Percentiles rank a stretch among this genome's conserved stretches.
These are phyloP conservation scores for Colletotrichum melonis DNA, from an alignment of 2,329 filamentous ascomycete species.

Conservation along the genomic window DNA sequence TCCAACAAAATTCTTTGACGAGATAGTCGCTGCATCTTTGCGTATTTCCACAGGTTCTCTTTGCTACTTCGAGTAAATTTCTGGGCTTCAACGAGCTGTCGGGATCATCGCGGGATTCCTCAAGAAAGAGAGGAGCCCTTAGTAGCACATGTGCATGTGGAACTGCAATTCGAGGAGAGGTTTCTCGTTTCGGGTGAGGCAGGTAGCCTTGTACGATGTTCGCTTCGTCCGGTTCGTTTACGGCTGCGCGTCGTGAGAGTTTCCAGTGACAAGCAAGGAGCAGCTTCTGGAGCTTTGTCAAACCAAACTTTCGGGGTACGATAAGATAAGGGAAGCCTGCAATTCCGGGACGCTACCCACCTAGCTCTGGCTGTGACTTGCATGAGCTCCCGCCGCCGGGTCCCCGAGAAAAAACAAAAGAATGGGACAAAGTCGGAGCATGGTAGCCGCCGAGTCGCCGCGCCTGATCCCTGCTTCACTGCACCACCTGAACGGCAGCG, in stretches of 20 bases:
- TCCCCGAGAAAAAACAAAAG: background rate
- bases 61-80: background rate
- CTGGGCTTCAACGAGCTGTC: background rate
- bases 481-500: background rate
- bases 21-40: slow-evolving; percentile 20
- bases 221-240: background rate
- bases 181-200: background rate
- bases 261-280: background rate
- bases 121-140: slow-evolving; percentile 1
- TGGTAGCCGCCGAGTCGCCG: slow-evolving; percentile 20
- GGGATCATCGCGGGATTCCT: slow-evolving; percentile 15
- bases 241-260: background rate
- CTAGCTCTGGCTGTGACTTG: background rate
- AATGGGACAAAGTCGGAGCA: slow-evolving; percentile 5
- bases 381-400: background rate
- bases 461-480: slow-evolving; percentile 16
- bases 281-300: slow-evolving; percentile 11
- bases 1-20: slow-evolving; percentile 2
- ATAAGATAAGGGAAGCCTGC: slow-evolving; percentile 23
- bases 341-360: background rate
- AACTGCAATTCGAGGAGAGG: background rate
- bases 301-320: background rate
- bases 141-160: slow-evolving; percentile 17
- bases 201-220: background rate
- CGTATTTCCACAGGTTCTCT: background rate